Evolutionary conservation across 176 grass and related monocot genomes (phyloP).

Genomic region (Aechmea fasciata): DNA sequence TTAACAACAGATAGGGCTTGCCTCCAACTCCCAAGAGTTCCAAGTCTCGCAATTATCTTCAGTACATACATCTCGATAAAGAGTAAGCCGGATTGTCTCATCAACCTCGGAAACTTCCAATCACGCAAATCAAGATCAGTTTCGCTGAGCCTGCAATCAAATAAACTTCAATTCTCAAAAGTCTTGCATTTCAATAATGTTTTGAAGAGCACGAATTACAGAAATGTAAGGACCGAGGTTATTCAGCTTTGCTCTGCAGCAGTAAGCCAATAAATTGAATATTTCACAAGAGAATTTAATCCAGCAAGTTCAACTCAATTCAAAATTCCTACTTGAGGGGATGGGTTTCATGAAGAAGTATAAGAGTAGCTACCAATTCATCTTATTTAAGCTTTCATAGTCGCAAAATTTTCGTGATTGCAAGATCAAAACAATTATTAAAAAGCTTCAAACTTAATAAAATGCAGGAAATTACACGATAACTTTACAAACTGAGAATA

Average conservation of each 20-base stretch:
- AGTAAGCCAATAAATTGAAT: not conserved
- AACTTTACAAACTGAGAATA: not conserved
- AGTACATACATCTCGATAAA: conserved; percentile 72
- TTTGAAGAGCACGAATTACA: too few species aligned
- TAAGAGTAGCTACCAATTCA: not conserved
- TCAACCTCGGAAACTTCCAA: conserved; percentile 78
- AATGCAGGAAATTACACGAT: not conserved
- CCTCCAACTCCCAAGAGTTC: conserved; percentile 55
- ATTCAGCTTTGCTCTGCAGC: not conserved
- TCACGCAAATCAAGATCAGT: conserved; percentile 40
- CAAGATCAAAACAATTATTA: not conserved
- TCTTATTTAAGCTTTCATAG: not conserved
- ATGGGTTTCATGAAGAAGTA: too few species aligned
- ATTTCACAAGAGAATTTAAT: too few species aligned
- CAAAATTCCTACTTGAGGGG: too few species aligned
- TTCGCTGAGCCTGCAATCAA: conserved; percentile 34
- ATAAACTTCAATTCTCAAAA: not conserved
- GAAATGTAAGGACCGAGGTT: too few species aligned
- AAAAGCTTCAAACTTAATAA: not conserved
- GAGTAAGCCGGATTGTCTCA: conserved; percentile 51
- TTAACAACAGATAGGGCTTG: conserved; percentile 65
- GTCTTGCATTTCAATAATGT: too few species aligned
- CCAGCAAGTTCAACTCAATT: too few species aligned
- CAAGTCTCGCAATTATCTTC: conserved; percentile 59
- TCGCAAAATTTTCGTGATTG: not conserved